Evolutionary conservation across 163 green algal species (phyloP), one percentile per base, ranked within the genome.

Genomic region (Picocystis sp.): DNA sequence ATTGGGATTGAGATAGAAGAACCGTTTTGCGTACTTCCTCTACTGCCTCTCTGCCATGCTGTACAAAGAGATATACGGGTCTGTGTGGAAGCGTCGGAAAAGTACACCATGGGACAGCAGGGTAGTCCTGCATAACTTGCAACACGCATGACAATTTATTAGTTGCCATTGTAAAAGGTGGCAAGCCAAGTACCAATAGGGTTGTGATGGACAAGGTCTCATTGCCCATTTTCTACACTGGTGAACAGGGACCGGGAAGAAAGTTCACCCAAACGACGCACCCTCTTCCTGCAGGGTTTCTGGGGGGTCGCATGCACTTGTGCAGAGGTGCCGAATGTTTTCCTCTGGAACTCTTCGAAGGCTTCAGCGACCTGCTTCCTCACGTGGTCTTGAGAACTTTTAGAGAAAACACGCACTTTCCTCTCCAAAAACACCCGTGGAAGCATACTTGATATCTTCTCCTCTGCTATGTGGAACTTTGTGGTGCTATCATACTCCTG

Each of bases 1-100:
- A 56, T 59, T 33, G 52, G 52, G 10, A 54, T 57, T 21, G 17
- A 69, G 47, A 75, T 79, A 22, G 73, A 81, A 57, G 73, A 81
- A 53, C 70, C 73, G 22, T 77, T 79, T 47, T 56, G 51, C 45
- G 66, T 79, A 14, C 65, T 79, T 10, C 58, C 68, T 2, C 56
- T 75, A 23, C 29, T 38, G 5, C 29, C 29, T 38, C 29, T 38
- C 8, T 38, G 29, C 8, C 29, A 38, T 12, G 29, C 29, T 38
- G 29, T 38, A 8, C 29, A 38, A 38, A 38, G 29, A 38, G 29
- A 38, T 38, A 38, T 38, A 38, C 29, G 8, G 8, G 29, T 38
- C 8, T 38, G 29, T 8, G 8, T 38, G 5, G 29, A 5, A 38
- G 29, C 29, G 8, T 38, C 29, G 8, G 29, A 38, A 38, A 38